Conservation (phyloP, 108 stramenopile species). For the Skeletonema menzelii region DNA sequence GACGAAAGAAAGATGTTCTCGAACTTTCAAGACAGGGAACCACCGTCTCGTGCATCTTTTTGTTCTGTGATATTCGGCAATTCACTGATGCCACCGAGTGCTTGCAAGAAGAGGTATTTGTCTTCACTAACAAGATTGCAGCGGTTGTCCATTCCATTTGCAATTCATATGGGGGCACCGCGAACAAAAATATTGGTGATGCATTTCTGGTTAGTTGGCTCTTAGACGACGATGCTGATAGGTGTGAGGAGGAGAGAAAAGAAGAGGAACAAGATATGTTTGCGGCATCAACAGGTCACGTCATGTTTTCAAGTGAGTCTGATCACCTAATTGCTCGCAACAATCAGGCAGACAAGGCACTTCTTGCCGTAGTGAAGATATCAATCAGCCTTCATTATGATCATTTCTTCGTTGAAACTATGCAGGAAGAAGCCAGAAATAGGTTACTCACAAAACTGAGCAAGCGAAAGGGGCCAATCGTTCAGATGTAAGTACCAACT, state of each 20-base stretch:
- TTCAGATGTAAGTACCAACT: conserved; percentile 54
- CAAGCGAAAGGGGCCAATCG: conserved; percentile 77
- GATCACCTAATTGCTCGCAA: conserved; percentile 48
- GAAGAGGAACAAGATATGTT: conserved; percentile 10
- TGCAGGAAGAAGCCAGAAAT: conserved; percentile 58
- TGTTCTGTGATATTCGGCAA: conserved; percentile 94
- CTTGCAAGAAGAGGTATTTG: conserved; percentile 94
- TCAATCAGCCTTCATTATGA: conserved; percentile 78
- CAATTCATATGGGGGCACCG: conserved; percentile 70
- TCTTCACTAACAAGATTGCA: conserved; percentile 94
- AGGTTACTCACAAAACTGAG: conserved; percentile 64
- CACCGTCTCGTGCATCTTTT: conserved; percentile 86
- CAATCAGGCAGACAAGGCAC: conserved; percentile 82
- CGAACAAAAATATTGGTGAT: conserved; percentile 96
- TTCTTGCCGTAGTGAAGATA: conserved; percentile 84
- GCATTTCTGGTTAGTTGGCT: conserved; percentile 92
- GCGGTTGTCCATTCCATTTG: conserved; percentile 88
- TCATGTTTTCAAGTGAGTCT: not conserved
- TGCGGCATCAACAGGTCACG: not conserved
- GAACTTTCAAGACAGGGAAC: conserved; percentile 71
- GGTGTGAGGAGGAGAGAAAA: conserved; percentile 29
- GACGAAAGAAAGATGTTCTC: conserved; percentile 65
- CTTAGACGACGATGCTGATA: conserved; percentile 50
- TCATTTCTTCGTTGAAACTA: conserved; percentile 64
- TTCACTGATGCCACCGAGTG: conserved; percentile 96